Base-by-base conservation (phyloP, 2,329 filamentous ascomycete species). In the Aureobasidium sp. region DNA sequence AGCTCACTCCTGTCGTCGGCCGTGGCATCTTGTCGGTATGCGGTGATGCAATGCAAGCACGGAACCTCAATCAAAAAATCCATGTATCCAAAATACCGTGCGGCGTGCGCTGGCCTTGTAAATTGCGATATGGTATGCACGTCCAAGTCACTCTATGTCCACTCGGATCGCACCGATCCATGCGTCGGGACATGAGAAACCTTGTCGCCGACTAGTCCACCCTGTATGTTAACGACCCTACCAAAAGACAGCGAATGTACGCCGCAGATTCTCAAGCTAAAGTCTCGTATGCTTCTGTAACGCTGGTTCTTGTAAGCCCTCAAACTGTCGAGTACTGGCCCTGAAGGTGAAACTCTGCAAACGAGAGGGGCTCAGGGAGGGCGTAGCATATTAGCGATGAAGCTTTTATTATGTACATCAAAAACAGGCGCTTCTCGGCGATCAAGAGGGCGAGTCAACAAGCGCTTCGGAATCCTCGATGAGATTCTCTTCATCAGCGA, bases 11-110 rank as follows among this genome's bases (percentile, higher is more conserved):
- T 55, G 53, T 39, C n/a, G 53, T 45, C 39, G 34, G 25, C 53
- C 53, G 53, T 37, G 9, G 34, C n/a, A 10, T 34, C 25, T 5
- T 45, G 39, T 45, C 37, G 53, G 41, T 13, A 57, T 47, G 21
- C 53, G 42, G 53, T 47, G 42, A 57, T 57, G 53, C 53, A 47
- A 57, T 57, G 42, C 41, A 57, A 34, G 41, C 32, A 47, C 41
- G 16, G 13, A 3, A 27, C 44, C 29, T 57, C 41, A 57, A 57
- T 57, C 41, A 21, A 57, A 57, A 2, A 25, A 45, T 34, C n/a
- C 41, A 57, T 57, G 30, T 57, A 27, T 14, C 7, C 11, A 47
- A 3, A 11, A 47, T 47, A 47, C 53, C 41, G 53, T 57, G 21
- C 21, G 21, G 21, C 21, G 21, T 21, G 53, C 53, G 32, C 42